These are phyloP conservation scores for Penicillium canescens DNA, from an alignment of 495 filamentous ascomycete species.

Conservation along the genomic window DNA sequence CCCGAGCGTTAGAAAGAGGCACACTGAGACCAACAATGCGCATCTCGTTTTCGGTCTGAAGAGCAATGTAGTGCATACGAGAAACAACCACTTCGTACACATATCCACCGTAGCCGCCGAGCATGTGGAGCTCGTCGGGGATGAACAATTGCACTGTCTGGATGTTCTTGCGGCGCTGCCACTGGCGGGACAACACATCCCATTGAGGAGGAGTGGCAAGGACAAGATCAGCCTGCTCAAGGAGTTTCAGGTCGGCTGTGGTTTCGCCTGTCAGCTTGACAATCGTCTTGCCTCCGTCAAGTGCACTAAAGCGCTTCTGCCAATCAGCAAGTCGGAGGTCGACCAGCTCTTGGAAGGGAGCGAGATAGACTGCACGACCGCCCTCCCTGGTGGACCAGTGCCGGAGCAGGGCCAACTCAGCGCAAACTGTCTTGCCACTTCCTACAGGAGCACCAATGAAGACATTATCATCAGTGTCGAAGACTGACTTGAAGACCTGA, in stretches of 20 bases:
- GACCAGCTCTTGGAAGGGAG: conserved; percentile 93
- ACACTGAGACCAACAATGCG: conserved; percentile 91
- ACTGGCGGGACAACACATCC: conserved; percentile 93
- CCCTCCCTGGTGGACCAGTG: conserved; percentile 74
- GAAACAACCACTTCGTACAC: conserved; percentile 95
- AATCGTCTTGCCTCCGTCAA: conserved; percentile 86
- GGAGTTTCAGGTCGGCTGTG: conserved; percentile 83
- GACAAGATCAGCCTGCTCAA: conserved; percentile 87
- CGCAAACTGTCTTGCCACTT: conserved; percentile 95
- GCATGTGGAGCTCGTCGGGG: conserved; percentile 92
- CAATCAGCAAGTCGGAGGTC: conserved; percentile 80
- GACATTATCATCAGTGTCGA: conserved; percentile 86
- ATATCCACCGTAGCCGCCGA: conserved; percentile 88
- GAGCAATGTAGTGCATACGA: conserved; percentile 93
- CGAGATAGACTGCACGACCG: conserved; percentile 89
- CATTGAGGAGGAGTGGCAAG: conserved; percentile 91
- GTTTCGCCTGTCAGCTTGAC: conserved; percentile 95
- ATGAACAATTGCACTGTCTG: conserved; percentile 91
- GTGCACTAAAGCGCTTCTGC: conserved; percentile 68
- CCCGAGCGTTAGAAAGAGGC: conserved; percentile 85
- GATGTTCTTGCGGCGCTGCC: conserved; percentile 94
- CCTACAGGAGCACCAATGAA: conserved; percentile 88
- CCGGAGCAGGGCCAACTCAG: conserved; percentile 86
- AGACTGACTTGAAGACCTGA: conserved; percentile 92
- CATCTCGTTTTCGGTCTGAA: conserved; percentile 81